A percentile compares a stretch with the other conserved stretches of the same genome.
Evolutionary conservation across 768 basidiomycete species (phyloP).

Genomic region (Psilocybe sp.): DNA sequence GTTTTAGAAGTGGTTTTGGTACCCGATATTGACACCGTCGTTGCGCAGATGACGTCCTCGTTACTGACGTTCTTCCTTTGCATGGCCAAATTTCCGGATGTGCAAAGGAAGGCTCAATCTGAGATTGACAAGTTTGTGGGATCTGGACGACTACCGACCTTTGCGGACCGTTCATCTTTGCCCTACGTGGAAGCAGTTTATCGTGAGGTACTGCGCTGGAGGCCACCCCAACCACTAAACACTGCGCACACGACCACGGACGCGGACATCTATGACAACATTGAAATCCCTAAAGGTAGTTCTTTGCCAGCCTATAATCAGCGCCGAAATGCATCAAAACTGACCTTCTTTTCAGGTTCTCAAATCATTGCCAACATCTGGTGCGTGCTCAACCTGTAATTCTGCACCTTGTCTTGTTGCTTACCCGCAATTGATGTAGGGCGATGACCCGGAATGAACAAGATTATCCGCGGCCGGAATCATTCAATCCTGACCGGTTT

Average conservation of each 20-base stretch:
- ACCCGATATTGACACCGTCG: background rate
- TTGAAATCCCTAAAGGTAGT: constrained; percentile 25
- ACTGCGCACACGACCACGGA: constrained; percentile 21
- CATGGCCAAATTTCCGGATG: constrained; percentile 28
- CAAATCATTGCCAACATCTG: constrained; percentile 15
- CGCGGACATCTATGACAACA: constrained; percentile 26
- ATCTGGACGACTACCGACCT: constrained; percentile 21
- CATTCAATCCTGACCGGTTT: constrained; percentile 26
- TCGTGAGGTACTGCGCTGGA: constrained; percentile 20
- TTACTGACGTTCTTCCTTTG: constrained; percentile 24
- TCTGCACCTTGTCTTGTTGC: background rate
- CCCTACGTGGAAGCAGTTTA: constrained; percentile 23
- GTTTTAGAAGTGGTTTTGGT: background rate
- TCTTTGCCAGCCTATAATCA: background rate
- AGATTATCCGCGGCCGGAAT: constrained; percentile 22
- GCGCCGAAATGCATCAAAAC: background rate
- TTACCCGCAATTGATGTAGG: constrained; percentile 5
- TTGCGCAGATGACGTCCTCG: constrained; percentile 10
- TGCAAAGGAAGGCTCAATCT: constrained; percentile 28
- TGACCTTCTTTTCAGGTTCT: constrained; percentile 7
- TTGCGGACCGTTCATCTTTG: constrained; percentile 21
- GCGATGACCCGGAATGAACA: constrained; percentile 21
- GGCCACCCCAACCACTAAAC: constrained; percentile 15
- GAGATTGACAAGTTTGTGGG: constrained; percentile 32
- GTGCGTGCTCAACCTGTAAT: constrained; percentile 3